Evolutionary conservation across 2,329 filamentous ascomycete genomes (phyloP), one percentile per base, ranked within the genome.

Genomic region (Cryphonectria radicalis): DNA sequence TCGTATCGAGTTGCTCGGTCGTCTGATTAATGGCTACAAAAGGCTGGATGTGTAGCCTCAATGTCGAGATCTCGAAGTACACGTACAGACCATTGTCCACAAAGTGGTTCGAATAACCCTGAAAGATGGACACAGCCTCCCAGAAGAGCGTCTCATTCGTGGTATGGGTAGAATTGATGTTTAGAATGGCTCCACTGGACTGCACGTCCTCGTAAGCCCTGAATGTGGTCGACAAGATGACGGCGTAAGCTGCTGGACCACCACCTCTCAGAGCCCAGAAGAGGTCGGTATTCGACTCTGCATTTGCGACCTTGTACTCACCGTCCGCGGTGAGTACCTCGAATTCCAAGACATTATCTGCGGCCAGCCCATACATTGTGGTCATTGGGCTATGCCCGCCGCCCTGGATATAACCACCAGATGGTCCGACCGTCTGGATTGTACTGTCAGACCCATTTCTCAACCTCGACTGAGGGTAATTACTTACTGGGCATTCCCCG

Each of bases 371-470:
- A 25, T 67, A 80, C 7, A 79, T 77, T 1, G 83, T 84, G 4
- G 80, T 79, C 28, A 87, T 77, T 0, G 84, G 80, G 0, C 82
- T 83, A 74, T 90, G 88, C 0, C 89, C 89, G 17, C 87, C 89
- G 5, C 88, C 89, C 77, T 89, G 87, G 1, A 84, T 84, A 71
- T 88, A 89, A 1, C 89, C 89, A n/a, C 89, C 89, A 1, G 87
- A 85, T 17, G 89, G 76, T 11, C 89, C 89, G 4, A 91, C 88
- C 0, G 86, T 84, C 55, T 59, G 0, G 1, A 28, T 32, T 57
- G 5, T 14, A 1, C 32, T 17, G 13, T 59, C 25, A 32, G 13
- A 17, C 17, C 28, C 35, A 2, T 59, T 19, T 13, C 25, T 17
- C 53, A 17, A 14, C 25, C 13, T 57, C 53, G n/a, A 57, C 53